Evolutionary conservation across 805 yeast genomes (phyloP).

Genomic region (Spathaspora arborariae): DNA sequence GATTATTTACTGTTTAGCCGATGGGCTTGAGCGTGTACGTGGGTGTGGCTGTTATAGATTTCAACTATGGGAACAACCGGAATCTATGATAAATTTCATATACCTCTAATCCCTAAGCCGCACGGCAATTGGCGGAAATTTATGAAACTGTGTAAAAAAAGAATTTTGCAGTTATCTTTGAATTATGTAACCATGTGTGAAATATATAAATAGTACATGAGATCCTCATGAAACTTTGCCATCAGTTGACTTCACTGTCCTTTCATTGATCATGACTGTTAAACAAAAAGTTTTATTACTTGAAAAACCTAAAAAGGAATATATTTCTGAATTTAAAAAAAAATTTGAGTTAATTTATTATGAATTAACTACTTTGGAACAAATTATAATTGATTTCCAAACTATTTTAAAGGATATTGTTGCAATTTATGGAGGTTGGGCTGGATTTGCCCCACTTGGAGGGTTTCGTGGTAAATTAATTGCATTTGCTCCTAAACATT

Average conservation of each 20-base stretch:
- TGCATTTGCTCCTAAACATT: slow-evolving; percentile 36
- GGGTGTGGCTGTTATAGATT: not conserved
- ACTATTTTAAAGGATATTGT: slow-evolving; percentile 37
- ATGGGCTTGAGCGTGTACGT: too few relatives aligned
- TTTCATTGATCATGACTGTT: slow-evolving; percentile 9
- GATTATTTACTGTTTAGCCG: too few relatives aligned
- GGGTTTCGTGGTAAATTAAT: slow-evolving; percentile 47
- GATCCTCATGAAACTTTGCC: not conserved
- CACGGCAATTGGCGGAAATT: slow-evolving; percentile 7
- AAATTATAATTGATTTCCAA: slow-evolving; percentile 37
- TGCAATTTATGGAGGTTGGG: slow-evolving; percentile 61
- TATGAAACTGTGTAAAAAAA: not conserved
- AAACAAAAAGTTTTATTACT: slow-evolving; percentile 43
- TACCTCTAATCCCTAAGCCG: slow-evolving; percentile 1
- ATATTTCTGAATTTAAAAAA: slow-evolving; percentile 39
- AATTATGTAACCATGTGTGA: not conserved
- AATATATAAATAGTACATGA: not conserved
- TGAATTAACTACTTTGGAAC: slow-evolving; percentile 37
- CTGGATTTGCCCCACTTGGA: slow-evolving; percentile 49
- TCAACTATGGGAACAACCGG: not conserved
- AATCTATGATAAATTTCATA: not conserved
- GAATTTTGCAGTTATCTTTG: not conserved
- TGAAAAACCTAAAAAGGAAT: slow-evolving; percentile 44
- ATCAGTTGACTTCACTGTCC: not conserved
- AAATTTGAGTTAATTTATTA: slow-evolving; percentile 40